Evolutionary conservation across 495 filamentous ascomycete species (phyloP), one percentile per base, ranked within the genome.

Genomic region (Pyrenula massariospora): DNA sequence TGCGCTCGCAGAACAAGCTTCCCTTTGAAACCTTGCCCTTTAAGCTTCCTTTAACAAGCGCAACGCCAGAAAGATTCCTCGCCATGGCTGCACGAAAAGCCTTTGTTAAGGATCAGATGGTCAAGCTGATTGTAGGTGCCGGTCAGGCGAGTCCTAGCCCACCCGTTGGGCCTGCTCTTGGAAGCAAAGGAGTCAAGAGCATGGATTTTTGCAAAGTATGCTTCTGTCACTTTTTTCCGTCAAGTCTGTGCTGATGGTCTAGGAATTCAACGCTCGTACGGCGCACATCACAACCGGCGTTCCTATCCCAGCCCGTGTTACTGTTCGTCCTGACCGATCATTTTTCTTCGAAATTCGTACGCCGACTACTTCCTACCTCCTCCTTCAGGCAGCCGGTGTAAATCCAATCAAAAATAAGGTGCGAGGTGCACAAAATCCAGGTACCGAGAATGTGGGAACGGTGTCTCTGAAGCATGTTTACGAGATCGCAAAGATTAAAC

Each of bases 121-220:
- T 99, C 67, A 99, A 96, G 76, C 83, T 99, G 65, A 95, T 99
- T 56, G 93, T 99, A 54, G 94, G 91, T 58, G 93, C 93, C 47
- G 94, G 93, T n/a, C 89, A 97, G 68, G 93, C 93, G 52, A 87
- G 85, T 59, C 93, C 93, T 25, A 91, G 89, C 73, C 94, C 93
- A n/a, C 93, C 93, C 2, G 90, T 99, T 65, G 94, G 94, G 74
- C 94, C 94, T 24, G 94, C 93, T 50, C 78, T 99, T 60, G 93
- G 93, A 69, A 91, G 87, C 70, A 97, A 96, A 77, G 93, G 93
- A 76, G 88, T 99, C 48, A 99, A 99, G 77, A 91, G 87, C 58
- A 99, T 99, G 87, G 94, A 99, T 72, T 97, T 97, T 69, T 97
- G 93, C 81, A 98, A 98, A 81, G 93, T 96, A 65, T 61, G 74